phyloP scores from a whole-genome alignment of 2,329 filamentous ascomycete genomes.

The Alternaria gansuensis region DNA sequence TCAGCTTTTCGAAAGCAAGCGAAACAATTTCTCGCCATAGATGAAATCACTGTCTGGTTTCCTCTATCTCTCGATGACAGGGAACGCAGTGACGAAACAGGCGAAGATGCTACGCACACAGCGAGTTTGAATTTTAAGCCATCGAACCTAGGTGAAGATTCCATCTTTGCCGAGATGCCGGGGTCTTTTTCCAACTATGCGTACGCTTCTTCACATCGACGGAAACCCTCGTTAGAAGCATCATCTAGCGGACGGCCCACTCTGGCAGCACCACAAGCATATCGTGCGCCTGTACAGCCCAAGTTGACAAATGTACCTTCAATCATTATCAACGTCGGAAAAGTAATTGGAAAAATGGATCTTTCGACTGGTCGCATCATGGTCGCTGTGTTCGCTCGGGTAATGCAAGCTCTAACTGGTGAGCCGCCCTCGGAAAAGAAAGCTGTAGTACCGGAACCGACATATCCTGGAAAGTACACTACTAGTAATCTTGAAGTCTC shows the following conservation, averaged over 20 bases:
- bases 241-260: conserved; percentile 30
- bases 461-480: conserved; percentile 1
- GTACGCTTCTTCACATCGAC: conserved; percentile 50
- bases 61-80: conserved; percentile 42
- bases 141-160: conserved; percentile 47
- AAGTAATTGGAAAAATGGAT: conserved; percentile 48
- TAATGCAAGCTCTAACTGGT: conserved; percentile 33
- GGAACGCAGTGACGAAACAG: conserved; percentile 5
- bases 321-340: conserved; percentile 47
- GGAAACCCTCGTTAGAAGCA: conserved; percentile 36
- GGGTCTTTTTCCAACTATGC: conserved; percentile 61
- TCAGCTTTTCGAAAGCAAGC: conserved; percentile 31
- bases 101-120: conserved; percentile 24
- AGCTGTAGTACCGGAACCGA: background rate
- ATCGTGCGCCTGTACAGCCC: conserved; percentile 14
- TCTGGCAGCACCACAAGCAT: conserved; percentile 14
- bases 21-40: conserved; percentile 49
- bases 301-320: conserved; percentile 27
- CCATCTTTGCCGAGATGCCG: conserved; percentile 55
- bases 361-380: conserved; percentile 49
- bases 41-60: conserved; percentile 52
- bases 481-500: conserved; percentile 33
- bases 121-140: conserved; percentile 37
- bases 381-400: conserved; percentile 41
- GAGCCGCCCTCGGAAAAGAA: conserved; percentile 12